Conservation (phyloP, 2,329 filamentous ascomycete genomes). For the Pezicula carpinea region DNA sequence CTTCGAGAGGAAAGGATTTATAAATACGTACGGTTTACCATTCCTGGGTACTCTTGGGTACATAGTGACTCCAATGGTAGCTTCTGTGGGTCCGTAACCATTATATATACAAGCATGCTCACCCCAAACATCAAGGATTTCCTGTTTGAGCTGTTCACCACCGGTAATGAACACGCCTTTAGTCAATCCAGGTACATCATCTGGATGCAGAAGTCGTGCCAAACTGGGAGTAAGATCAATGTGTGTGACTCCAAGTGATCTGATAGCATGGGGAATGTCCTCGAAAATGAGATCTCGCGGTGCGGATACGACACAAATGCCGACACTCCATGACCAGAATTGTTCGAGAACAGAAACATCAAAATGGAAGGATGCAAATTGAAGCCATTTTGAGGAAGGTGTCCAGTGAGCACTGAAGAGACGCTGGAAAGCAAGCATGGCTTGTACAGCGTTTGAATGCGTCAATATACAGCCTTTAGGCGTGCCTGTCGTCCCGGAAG, state of each 20-base stretch:
- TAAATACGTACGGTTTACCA: slow-evolving; percentile 55
- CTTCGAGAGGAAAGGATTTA: too few species aligned
- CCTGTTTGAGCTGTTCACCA: slow-evolving; percentile 81
- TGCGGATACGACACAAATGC: slow-evolving; percentile 77
- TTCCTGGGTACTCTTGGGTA: slow-evolving; percentile 73
- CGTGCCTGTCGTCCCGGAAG: slow-evolving; percentile 33
- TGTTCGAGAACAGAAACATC: slow-evolving; percentile 92
- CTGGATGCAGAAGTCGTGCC: slow-evolving; percentile 70
- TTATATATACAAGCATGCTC: slow-evolving; percentile 80
- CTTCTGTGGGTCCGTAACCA: slow-evolving; percentile 87
- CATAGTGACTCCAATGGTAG: slow-evolving; percentile 90
- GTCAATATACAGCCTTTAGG: slow-evolving; percentile 67
- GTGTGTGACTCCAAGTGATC: slow-evolving; percentile 72
- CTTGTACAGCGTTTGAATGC: slow-evolving; percentile 84
- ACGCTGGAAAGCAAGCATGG: slow-evolving; percentile 79
- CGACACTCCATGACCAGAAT: slow-evolving; percentile 93
- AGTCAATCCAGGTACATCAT: slow-evolving; percentile 75
- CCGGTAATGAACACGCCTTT: slow-evolving; percentile 89
- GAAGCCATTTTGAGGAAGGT: slow-evolving; percentile 71
- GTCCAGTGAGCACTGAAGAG: slow-evolving; percentile 76
- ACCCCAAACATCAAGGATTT: slow-evolving; percentile 85
- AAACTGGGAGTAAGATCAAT: slow-evolving; percentile 89
- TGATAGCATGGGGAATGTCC: slow-evolving; percentile 71
- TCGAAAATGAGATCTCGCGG: slow-evolving; percentile 82
- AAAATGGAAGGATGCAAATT: slow-evolving; percentile 93